These are phyloP conservation scores for Wallacemonas rigidus DNA, from an alignment of 208 protist species.

Conservation along the genomic window DNA sequence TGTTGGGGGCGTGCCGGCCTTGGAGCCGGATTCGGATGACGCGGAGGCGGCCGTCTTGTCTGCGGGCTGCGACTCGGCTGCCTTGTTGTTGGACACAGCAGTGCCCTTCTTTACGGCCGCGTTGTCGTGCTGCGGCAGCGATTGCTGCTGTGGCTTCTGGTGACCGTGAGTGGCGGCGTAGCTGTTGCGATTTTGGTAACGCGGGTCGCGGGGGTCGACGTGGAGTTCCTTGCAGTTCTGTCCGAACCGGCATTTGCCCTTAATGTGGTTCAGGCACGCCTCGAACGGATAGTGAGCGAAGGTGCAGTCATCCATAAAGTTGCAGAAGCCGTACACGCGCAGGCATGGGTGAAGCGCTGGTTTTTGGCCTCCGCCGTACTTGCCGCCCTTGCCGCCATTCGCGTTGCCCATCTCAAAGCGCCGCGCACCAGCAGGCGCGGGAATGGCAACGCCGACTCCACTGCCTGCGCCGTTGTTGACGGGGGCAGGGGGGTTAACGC, in stretches of 20 bases:
- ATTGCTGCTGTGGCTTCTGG: constrained; percentile 14
- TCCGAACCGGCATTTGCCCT: constrained; percentile 90
- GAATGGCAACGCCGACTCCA: constrained; percentile 21
- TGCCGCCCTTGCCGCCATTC: constrained; percentile 3
- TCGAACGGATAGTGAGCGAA: constrained; percentile 89
- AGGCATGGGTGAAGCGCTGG: constrained; percentile 77
- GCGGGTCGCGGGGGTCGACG: constrained; percentile 62
- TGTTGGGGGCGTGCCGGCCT: constrained; percentile 2
- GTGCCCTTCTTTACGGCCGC: neutral
- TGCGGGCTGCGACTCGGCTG: neutral
- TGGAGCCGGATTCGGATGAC: neutral
- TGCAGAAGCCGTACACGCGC: constrained; percentile 89
- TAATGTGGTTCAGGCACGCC: constrained; percentile 89
- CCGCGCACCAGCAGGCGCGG: constrained; percentile 13
- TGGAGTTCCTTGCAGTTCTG: constrained; percentile 87
- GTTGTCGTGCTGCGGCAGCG: constrained; percentile 8
- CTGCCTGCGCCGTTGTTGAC: constrained; percentile 13
- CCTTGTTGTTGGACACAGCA: neutral
- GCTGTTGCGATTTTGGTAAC: constrained; percentile 60
- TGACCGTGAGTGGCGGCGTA: constrained; percentile 31
- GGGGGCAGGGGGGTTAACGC: constrained; percentile 18
- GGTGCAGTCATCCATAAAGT: constrained; percentile 87
- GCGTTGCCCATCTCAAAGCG: constrained; percentile 14
- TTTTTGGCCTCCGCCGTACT: constrained; percentile 16
- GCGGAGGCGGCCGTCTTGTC: neutral